phyloP scores from a whole-genome alignment of 306 rosid genomes.

The Fragaria vesca region DNA sequence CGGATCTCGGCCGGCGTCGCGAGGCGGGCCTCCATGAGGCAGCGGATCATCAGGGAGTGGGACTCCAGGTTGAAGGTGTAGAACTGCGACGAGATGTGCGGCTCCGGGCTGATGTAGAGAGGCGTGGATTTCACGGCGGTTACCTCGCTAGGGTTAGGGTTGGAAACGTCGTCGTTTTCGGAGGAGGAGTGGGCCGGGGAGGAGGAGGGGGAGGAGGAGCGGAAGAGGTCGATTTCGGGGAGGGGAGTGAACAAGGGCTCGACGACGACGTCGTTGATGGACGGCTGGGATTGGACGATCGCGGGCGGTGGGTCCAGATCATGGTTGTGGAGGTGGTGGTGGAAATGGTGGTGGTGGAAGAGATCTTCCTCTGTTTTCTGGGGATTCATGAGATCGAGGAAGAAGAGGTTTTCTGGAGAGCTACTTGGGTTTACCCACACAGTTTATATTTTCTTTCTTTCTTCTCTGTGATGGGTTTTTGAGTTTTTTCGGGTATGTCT shows the following conservation, averaged over 20 bases:
- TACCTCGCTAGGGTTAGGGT: constrained; percentile 11
- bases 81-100: constrained; percentile 90
- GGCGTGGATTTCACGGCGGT: constrained; percentile 13
- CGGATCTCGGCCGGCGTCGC: constrained; percentile 86
- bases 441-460: not conserved
- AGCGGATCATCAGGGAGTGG: constrained; percentile 85
- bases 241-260: constrained; percentile 44
- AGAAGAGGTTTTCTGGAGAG: not conserved
- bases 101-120: constrained; percentile 64
- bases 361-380: constrained; percentile 72
- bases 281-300: constrained; percentile 45
- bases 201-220: constrained; percentile 48
- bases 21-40: constrained; percentile 72
- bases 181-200: constrained; percentile 40
- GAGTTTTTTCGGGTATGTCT: not conserved
- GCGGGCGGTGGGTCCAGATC: constrained; percentile 46
- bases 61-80: constrained; percentile 91
- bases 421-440: not conserved
- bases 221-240: constrained; percentile 73
- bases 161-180: constrained; percentile 35
- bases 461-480: not conserved
- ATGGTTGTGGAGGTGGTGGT: constrained; percentile 36
- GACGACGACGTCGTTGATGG: constrained; percentile 34
- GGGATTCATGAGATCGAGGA: constrained; percentile 39
- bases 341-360: constrained; percentile 48